These are phyloP conservation scores for Penicillium italicum DNA, from an alignment of 2,329 filamentous ascomycete species.

Conservation along the genomic window DNA sequence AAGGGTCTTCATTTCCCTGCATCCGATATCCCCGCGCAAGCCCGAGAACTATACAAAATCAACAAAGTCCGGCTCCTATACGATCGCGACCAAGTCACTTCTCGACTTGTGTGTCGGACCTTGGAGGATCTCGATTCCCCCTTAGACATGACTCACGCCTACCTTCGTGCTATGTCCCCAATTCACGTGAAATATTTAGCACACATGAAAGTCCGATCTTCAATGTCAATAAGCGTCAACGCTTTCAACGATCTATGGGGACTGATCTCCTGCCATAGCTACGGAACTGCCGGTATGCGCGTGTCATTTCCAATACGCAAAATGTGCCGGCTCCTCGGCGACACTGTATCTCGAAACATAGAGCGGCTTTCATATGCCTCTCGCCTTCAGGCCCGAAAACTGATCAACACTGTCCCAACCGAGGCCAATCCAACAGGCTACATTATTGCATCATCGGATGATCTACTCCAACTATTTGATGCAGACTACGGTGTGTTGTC, in stretches of 20 bases:
- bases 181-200: constrained; percentile 81
- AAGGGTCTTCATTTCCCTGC: constrained; percentile 86
- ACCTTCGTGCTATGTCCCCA: constrained; percentile 77
- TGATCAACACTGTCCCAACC: constrained; percentile 82
- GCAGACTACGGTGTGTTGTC: constrained; percentile 83
- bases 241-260: constrained; percentile 85
- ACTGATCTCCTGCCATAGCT: constrained; percentile 79
- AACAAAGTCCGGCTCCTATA: constrained; percentile 88
- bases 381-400: constrained; percentile 75
- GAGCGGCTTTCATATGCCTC: constrained; percentile 84
- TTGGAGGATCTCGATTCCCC: constrained; percentile 65
- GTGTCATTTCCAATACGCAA: constrained; percentile 88
- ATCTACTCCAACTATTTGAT: constrained; percentile 77
- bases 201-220: constrained; percentile 89
- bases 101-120: constrained; percentile 71
- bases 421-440: constrained; percentile 81
- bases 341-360: constrained; percentile 81
- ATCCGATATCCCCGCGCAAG: constrained; percentile 77
- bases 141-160: constrained; percentile 78
- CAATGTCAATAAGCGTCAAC: constrained; percentile 91
- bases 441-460: constrained; percentile 84
- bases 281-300: constrained; percentile 79
- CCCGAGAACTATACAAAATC: constrained; percentile 84
- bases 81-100: constrained; percentile 74
- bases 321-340: constrained; percentile 84